Evolutionary conservation across 306 rosid genomes (phyloP).

Genomic region (Prunus mume): DNA sequence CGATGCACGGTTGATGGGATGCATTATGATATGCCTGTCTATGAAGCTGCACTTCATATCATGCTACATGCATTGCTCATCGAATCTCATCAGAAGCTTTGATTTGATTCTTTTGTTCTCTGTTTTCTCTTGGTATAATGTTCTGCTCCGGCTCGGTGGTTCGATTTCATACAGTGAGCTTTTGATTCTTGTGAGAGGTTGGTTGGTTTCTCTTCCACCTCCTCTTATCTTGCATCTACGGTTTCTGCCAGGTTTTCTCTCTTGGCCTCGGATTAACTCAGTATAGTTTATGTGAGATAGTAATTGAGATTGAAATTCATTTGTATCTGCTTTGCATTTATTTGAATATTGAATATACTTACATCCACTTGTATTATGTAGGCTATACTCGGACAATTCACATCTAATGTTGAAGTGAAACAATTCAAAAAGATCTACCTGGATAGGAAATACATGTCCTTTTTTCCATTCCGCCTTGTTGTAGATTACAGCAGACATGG

Average conservation of each 20-base stretch:
- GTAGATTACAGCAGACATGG: constrained; percentile 18
- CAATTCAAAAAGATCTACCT: constrained; percentile 31
- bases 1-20: constrained; percentile 88
- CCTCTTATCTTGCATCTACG: constrained; percentile 20
- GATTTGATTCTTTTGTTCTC: constrained; percentile 26
- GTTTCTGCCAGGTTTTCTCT: constrained; percentile 14
- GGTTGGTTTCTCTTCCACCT: constrained; percentile 25
- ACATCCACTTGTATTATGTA: constrained; percentile 45
- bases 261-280: constrained; percentile 25
- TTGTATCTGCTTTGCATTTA: constrained; percentile 10
- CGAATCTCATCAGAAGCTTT: constrained; percentile 92
- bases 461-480: background rate
- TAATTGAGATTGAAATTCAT: constrained; percentile 30
- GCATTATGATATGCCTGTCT: constrained; percentile 77
- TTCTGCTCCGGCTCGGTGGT: constrained; percentile 20
- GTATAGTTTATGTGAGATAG: constrained; percentile 41
- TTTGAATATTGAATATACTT: constrained; percentile 38
- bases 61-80: constrained; percentile 86
- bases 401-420: constrained; percentile 22
- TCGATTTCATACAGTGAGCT: background rate
- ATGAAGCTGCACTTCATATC: constrained; percentile 79
- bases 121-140: constrained; percentile 13
- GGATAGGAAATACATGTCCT: constrained; percentile 25
- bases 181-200: constrained; percentile 35
- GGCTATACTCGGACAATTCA: constrained; percentile 28